These are phyloP conservation scores for Agaricus sinodeliciosus DNA, from an alignment of 768 basidiomycete species.

Conservation along the genomic window DNA sequence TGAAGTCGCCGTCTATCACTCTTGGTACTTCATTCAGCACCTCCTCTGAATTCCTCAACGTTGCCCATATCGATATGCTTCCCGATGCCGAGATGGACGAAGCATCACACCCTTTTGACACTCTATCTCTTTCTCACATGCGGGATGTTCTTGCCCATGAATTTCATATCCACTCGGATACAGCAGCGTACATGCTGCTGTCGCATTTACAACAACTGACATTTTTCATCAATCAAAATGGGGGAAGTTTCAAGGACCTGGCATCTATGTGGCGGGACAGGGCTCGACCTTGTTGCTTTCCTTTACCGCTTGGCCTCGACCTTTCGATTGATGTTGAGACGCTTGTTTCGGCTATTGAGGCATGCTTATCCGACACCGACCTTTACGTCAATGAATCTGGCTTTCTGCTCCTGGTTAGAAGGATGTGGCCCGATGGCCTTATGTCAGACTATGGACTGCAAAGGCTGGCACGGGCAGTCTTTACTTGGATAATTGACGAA, in stretches of 20 bases:
- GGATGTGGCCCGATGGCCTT: constrained; percentile 71
- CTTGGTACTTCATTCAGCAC: constrained; percentile 14
- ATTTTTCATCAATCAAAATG: constrained; percentile 47
- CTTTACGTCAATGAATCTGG: constrained; percentile 71
- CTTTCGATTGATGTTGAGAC: constrained; percentile 67
- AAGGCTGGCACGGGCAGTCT: constrained; percentile 48
- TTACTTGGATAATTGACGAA: constrained; percentile 72
- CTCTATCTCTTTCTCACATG: constrained; percentile 52
- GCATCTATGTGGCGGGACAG: constrained; percentile 20
- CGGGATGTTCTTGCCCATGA: constrained; percentile 52
- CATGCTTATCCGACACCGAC: constrained; percentile 63
- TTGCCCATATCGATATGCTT: constrained; percentile 21
- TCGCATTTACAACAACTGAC: constrained; percentile 57
- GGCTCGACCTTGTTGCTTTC: constrained; percentile 47
- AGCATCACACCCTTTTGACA: constrained; percentile 45
- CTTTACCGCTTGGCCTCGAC: constrained; percentile 66
- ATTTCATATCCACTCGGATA: constrained; percentile 49
- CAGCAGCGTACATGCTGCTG: constrained; percentile 45
- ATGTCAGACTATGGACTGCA: constrained; percentile 65
- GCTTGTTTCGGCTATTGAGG: constrained; percentile 64
- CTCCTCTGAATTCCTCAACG: constrained; percentile 42
- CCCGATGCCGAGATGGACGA: constrained; percentile 16
- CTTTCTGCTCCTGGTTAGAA: constrained; percentile 57
- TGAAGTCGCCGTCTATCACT: constrained; percentile 39
- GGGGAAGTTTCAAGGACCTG: constrained; percentile 29